Percentiles rank a stretch among this genome's conserved stretches.
Conservation (phyloP, 2,329 filamentous ascomycete genomes). For the Ilyonectria mors-panacis region DNA sequence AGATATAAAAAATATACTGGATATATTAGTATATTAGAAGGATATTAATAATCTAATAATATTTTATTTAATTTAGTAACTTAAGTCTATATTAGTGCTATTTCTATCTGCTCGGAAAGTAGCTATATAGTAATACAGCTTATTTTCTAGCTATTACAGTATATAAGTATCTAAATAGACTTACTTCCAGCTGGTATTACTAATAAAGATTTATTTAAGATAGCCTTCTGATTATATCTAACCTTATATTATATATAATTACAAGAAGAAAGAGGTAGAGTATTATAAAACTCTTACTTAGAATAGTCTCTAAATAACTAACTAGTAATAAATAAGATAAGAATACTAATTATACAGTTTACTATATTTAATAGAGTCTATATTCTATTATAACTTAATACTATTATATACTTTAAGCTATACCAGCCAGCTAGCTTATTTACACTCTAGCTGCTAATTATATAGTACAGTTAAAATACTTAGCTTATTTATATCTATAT, state of each 20-base stretch:
- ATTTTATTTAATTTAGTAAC: slow-evolving; percentile 7
- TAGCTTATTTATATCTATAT: neutral
- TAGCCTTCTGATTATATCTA: slow-evolving; percentile 8
- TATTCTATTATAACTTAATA: neutral
- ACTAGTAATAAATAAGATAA: neutral
- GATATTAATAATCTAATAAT: slow-evolving; percentile 1
- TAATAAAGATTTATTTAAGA: slow-evolving; percentile 7
- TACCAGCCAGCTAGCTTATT: neutral
- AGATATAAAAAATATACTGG: slow-evolving; percentile 1
- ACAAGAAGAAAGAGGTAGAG: slow-evolving; percentile 3
- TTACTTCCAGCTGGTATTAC: neutral
- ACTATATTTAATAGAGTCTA: neutral
- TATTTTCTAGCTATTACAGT: slow-evolving; percentile 8
- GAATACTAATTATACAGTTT: slow-evolving; percentile 5
- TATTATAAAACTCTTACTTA: slow-evolving; percentile 1
- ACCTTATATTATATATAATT: slow-evolving; percentile 3
- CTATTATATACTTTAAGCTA: neutral
- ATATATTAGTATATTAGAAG: neutral
- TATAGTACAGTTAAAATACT: neutral
- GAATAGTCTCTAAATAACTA: slow-evolving; percentile 5
- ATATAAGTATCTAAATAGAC: neutral
- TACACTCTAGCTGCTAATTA: neutral
- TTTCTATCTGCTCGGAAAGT: slow-evolving; percentile 14
- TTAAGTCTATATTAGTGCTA: neutral
- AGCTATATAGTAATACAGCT: neutral